These are phyloP conservation scores for Sugiyamaella grinbergsii DNA, from an alignment of 1,139 yeast species.

Conservation along the genomic window DNA sequence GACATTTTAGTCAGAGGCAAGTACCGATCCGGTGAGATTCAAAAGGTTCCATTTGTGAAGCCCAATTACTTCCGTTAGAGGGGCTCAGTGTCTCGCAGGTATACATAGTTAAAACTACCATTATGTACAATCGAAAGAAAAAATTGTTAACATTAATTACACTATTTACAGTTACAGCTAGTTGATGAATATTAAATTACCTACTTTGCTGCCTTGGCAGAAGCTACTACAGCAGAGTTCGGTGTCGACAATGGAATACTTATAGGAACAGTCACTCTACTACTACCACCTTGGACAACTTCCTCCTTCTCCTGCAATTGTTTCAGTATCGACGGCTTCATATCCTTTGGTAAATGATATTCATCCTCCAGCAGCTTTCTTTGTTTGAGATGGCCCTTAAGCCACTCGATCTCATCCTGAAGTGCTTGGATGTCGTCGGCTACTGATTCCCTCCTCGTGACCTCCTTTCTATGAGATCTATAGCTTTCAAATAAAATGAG, in stretches of 20 bases:
- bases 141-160: neutral
- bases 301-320: conserved; percentile 26
- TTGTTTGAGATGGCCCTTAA: conserved; percentile 52
- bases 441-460: conserved; percentile 60
- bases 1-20: conserved; percentile 83
- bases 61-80: conserved; percentile 62
- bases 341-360: conserved; percentile 51
- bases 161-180: neutral
- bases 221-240: conserved; percentile 1
- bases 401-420: conserved; percentile 68
- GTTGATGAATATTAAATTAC: neutral
- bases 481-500: conserved; percentile 73
- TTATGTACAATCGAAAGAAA: neutral
- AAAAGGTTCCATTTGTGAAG: conserved; percentile 82
- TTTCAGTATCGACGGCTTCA: conserved; percentile 49
- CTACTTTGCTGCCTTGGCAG: neutral
- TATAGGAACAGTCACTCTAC: neutral
- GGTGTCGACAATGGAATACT: conserved; percentile 9
- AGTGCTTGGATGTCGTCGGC: conserved; percentile 68
- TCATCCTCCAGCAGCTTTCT: conserved; percentile 52
- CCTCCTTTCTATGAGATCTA: conserved; percentile 67
- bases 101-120: neutral
- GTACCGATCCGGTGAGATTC: conserved; percentile 67
- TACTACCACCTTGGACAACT: neutral
- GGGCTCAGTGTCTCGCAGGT: neutral